Conservation (phyloP, 2,329 filamentous ascomycete species). For the Myriangium duriaei region DNA sequence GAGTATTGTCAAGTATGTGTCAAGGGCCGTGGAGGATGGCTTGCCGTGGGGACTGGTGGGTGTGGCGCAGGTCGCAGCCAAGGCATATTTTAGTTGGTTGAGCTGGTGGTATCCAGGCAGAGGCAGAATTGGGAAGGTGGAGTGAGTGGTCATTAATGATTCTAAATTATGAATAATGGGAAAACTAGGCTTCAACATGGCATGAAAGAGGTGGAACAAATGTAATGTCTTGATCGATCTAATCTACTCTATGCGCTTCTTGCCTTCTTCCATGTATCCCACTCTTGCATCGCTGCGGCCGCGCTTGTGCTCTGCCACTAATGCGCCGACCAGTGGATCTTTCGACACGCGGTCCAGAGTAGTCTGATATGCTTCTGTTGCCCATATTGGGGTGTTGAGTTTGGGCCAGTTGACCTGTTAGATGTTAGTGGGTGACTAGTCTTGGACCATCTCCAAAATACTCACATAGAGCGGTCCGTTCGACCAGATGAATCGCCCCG, state of each 20-base stretch:
- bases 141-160: neutral
- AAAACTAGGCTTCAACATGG: neutral
- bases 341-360: constrained; percentile 72
- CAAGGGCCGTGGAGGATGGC: constrained; percentile 14
- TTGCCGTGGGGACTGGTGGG: constrained; percentile 13
- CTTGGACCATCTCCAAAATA: constrained; percentile 22
- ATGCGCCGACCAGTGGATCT: constrained; percentile 65
- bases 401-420: constrained; percentile 93
- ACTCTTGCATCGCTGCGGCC: constrained; percentile 73
- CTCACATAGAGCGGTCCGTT: constrained; percentile 93
- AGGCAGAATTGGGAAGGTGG: constrained; percentile 1
- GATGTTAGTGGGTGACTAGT: too few species aligned
- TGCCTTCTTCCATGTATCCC: constrained; percentile 84
- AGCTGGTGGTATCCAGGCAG: constrained; percentile 8
- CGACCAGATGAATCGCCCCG: constrained; percentile 60
- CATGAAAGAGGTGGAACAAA: constrained; percentile 1
- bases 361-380: constrained; percentile 77
- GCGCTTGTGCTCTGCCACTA: constrained; percentile 62
- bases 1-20: constrained; percentile 28
- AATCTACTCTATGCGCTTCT: constrained; percentile 81
- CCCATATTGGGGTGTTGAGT: constrained; percentile 77
- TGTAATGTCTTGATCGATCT: too few species aligned
- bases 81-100: constrained; percentile 17
- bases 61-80: constrained; percentile 17
- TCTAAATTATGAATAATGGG: neutral